Evolutionary conservation across 1,284 basidiomycete genomes (phyloP).

Genomic region (Ustilago tritici): DNA sequence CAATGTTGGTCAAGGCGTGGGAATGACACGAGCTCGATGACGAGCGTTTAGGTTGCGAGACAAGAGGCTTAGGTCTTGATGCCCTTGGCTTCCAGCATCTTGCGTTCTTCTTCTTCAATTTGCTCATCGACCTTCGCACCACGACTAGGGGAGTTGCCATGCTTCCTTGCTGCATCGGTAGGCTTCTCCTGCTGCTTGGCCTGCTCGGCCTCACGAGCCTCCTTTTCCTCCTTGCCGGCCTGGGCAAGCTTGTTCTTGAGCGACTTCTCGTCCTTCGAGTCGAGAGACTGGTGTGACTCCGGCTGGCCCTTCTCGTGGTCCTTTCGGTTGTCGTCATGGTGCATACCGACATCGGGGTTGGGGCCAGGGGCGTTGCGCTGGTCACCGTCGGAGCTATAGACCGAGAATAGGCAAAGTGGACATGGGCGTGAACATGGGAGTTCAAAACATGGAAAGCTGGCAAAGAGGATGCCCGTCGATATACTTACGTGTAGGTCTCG

Average conservation of each 20-base stretch:
- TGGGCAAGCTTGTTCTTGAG: conserved; percentile 66
- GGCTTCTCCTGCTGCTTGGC: conserved; percentile 46
- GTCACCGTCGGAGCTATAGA: conserved; percentile 53
- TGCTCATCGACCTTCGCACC: conserved; percentile 77
- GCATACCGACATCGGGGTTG: conserved; percentile 53
- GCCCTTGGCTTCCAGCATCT: conserved; percentile 68
- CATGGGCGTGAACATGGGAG: no score
- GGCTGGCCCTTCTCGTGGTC: conserved; percentile 61
- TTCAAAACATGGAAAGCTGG: no score
- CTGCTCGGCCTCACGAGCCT: conserved; percentile 44
- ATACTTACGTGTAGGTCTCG: conserved; percentile 53
- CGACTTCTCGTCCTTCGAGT: conserved; percentile 62
- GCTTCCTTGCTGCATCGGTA: conserved; percentile 56
- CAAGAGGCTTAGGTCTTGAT: conserved; percentile 37
- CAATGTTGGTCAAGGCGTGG: neutral
- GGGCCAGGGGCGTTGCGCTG: conserved; percentile 55
- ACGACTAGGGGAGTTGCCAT: conserved; percentile 76
- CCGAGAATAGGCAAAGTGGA: neutral
- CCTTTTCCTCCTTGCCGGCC: conserved; percentile 61
- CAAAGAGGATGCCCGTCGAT: neutral
- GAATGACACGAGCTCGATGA: conserved; percentile 1
- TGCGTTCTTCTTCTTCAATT: conserved; percentile 72
- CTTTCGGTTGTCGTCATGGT: conserved; percentile 54
- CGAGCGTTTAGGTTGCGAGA: neutral
- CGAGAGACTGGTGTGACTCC: conserved; percentile 61